Conservation (phyloP, 306 rosid species). For the Corylus heterophylla region DNA sequence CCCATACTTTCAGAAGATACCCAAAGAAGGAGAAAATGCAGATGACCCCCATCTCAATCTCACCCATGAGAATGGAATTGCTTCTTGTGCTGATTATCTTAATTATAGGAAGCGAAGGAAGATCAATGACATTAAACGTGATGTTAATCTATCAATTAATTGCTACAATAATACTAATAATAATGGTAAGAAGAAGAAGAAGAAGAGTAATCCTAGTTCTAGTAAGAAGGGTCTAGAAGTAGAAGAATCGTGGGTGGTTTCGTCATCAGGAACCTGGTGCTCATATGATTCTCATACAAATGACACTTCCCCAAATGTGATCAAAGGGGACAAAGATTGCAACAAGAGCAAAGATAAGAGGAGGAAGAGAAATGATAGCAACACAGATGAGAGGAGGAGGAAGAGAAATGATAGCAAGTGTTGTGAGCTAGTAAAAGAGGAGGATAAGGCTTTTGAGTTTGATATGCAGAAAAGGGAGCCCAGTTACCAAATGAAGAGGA, state of each 20-base stretch:
- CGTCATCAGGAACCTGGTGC: not conserved
- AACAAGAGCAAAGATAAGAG: not conserved
- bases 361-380: not conserved
- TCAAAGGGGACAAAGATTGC: not conserved
- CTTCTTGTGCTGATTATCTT: not conserved
- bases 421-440: not conserved
- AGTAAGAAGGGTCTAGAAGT: not conserved
- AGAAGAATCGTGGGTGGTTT: not conserved
- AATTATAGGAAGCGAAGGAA: not conserved
- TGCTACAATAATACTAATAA: not conserved
- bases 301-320: not conserved
- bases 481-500: not conserved
- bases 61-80: not conserved
- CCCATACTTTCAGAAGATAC: constrained; percentile 22
- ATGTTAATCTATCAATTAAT: not conserved
- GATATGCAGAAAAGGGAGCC: not conserved
- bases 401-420: not conserved
- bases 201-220: not conserved
- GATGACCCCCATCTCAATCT: not conserved
- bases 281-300: not conserved
- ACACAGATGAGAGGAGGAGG: not conserved
- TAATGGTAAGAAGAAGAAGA: not conserved
- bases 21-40: not conserved
- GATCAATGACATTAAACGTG: too few species aligned
- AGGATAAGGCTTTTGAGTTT: not conserved